phyloP scores from a whole-genome alignment of 2,329 filamentous ascomycete species.

The Exophiala viscosa region DNA sequence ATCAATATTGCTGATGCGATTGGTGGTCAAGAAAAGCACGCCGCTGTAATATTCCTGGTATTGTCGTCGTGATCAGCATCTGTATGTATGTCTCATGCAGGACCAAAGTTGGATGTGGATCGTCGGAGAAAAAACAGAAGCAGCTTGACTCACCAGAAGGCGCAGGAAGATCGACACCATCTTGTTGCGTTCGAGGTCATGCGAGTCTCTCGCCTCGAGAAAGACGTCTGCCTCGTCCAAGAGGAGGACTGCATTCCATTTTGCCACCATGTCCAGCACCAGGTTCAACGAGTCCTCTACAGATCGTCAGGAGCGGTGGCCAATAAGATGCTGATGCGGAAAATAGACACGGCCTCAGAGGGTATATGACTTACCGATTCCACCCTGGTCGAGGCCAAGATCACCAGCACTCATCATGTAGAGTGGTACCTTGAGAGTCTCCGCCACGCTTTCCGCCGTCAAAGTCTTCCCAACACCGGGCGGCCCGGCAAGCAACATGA shows the following conservation, averaged over 20 bases:
- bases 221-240: conserved; percentile 49
- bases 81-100: conserved; percentile 7
- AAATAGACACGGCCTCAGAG: not conserved
- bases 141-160: conserved; percentile 22
- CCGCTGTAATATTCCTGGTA: conserved; percentile 30
- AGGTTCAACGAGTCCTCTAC: conserved; percentile 35
- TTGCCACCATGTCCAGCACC: conserved; percentile 45
- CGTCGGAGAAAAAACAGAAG: conserved; percentile 26
- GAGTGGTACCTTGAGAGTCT: conserved; percentile 49
- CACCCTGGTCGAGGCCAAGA: conserved; percentile 42
- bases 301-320: not conserved
- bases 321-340: not conserved
- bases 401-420: conserved; percentile 51
- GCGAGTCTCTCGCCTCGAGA: conserved; percentile 37
- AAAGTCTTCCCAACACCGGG: conserved; percentile 55
- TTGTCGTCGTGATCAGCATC: not conserved
- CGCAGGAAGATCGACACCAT: conserved; percentile 38
- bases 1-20: conserved; percentile 32
- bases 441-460: conserved; percentile 50
- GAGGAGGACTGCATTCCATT: conserved; percentile 52
- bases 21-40: conserved; percentile 34
- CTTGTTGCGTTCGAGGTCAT: conserved; percentile 45
- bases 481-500: conserved; percentile 45
- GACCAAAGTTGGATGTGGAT: not conserved
- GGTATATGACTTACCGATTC: conserved; percentile 37